Base-by-base conservation (phyloP, 495 filamentous ascomycete species). In the Talaromyces ruber region DNA sequence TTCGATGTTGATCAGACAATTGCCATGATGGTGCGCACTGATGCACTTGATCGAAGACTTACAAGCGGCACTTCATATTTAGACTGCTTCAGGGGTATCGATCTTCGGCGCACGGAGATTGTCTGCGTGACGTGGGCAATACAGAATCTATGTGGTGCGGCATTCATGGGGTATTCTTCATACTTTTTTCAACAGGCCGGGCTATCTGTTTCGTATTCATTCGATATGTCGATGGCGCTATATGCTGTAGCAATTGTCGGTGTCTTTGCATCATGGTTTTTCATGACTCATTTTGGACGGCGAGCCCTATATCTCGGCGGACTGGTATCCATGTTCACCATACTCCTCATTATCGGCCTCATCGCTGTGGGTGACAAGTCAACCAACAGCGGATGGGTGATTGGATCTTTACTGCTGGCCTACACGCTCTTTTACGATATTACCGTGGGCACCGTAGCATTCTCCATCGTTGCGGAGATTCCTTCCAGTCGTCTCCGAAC, bases 101-200 rank as follows among this genome's bases (percentile, higher is more conserved):
- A 80, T 62, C 69, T 71, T 14, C 70, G 79, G 2, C 74, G 79
- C 0, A 78, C 75, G 1, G 76, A 78, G 51, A 73, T 79, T 34
- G 59, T 51, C 11, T 60, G 59, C 16, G n/a, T 60, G 14, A 51
- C 59, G 11, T 60, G 59, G 59, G 59, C 43, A 21, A 60, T 60
- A 3, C 59, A 60, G 6, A 51, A 47, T 21, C n/a, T 51, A 11
- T 60, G 37, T 30, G 59, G 59, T 22, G 59, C 59, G 0, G 37
- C 59, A 30, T 51, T 60, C 26, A 60, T 70, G 21, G 81, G 81
- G 29, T 86, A 84, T 58, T 81, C 81, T 0, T 86, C 85, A 0
- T 86, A 86, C 53, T 87, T 90, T 72, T 88, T 86, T 70, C 74
- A 81, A 53, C 80, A 83, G 58, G 86, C 86, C 4, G 86, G 86